Base-by-base conservation (phyloP, 306 rosid genomes). In the Inga oerstediana region DNA sequence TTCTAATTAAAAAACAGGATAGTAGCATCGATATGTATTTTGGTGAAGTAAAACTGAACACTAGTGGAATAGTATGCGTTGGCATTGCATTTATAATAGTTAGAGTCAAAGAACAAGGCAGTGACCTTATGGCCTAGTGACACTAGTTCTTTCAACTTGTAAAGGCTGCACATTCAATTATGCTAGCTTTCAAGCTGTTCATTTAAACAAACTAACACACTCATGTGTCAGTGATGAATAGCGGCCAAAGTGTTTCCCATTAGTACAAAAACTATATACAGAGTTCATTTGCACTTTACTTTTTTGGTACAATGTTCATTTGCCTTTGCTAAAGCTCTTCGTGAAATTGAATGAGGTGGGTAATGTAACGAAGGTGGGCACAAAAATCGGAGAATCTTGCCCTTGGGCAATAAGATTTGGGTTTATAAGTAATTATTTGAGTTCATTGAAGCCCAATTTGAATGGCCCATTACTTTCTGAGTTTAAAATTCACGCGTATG, bases 401-500 rank as follows among this genome's bases (percentile, higher is more conserved):
- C 39, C 10, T 65, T 65, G 71, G 71, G 11, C 8, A 4, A 65
- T 34, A 32, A 10, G 37, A 15, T 13, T 65, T 34, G 71, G 71
- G 43, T 65, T 32, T 7, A 15, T 10, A 3, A 32, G 39, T 41
- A 32, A 34, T 15, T 13, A 65, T 14, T 32, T 67, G 75, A 70
- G 11, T 19, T 41, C 27, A 70, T 10, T 41, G 16, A 70, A 70
- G 74, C 74, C 34, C 69, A 32, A 4, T 30, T 64, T 64, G 3
- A 5, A 5, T 5, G 51, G 49, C 30, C 74, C 52, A 70, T 41
- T 70, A 22, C 17, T 43, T 41, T 17, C n/a, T 24, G 41, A 72
- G 59, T 22, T 13, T 32, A 54, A 72, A 39, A 67, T 61, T 70
- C 77, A 73, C 48, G 48, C 24, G 52, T 68, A 43, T 80, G 85